Percentiles rank a stretch among this genome's conserved stretches.
These are phyloP conservation scores for Parastagonospora nodorum DNA, from an alignment of 2,329 filamentous ascomycete species.

Conservation along the genomic window DNA sequence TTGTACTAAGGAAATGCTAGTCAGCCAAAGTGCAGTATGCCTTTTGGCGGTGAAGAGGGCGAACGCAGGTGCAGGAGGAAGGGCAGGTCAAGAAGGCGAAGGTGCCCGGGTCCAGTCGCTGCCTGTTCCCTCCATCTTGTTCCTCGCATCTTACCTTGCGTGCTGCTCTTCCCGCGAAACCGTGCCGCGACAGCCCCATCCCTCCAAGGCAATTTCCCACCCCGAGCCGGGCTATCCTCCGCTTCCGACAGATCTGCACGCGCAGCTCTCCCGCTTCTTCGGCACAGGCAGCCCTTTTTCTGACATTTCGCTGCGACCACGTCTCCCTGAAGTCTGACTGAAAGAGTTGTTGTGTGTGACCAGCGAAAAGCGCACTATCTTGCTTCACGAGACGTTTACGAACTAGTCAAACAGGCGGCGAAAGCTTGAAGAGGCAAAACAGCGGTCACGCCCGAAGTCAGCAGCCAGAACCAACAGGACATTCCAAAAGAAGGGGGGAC, in stretches of 20 bases:
- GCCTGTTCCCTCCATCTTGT: background rate
- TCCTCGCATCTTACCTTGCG: slow-evolving; percentile 2
- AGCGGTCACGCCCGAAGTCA: slow-evolving; percentile 28
- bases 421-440: slow-evolving; percentile 16
- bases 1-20: slow-evolving; percentile 1
- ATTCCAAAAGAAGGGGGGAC: slow-evolving; percentile 6
- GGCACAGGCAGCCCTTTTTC: background rate
- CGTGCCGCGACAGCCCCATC: slow-evolving; percentile 6
- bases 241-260: background rate
- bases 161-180: background rate
- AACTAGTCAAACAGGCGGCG: slow-evolving; percentile 21
- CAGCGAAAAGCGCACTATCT: slow-evolving; percentile 12
- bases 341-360: slow-evolving; percentile 6
- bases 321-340: background rate
- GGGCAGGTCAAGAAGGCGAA: too few species aligned
- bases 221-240: slow-evolving; percentile 6
- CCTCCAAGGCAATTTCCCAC: slow-evolving; percentile 20
- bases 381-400: slow-evolving; percentile 13
- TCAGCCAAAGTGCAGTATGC: too few species aligned
- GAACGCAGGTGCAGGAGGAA: too few species aligned
- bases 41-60: too few species aligned
- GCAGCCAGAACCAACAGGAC: slow-evolving; percentile 4
- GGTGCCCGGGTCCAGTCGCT: too few species aligned
- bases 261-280: slow-evolving; percentile 3
- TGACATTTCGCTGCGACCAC: background rate